Percentiles rank a stretch among this genome's conserved stretches.
Evolutionary conservation across 2,329 filamentous ascomycete genomes (phyloP).

Genomic region (Exophiala sp.): DNA sequence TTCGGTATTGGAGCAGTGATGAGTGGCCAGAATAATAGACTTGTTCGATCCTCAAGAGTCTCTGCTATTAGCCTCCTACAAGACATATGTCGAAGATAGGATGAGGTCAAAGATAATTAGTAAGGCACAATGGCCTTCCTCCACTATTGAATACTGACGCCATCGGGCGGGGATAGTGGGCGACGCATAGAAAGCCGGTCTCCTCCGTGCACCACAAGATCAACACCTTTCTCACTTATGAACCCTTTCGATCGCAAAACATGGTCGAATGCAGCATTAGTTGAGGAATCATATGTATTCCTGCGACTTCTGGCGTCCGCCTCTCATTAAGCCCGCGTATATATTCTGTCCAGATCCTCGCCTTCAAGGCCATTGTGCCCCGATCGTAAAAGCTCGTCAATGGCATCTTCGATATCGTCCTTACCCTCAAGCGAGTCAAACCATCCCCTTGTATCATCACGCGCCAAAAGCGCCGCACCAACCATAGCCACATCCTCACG

Average conservation of each 20-base stretch:
- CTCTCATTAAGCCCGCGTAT: slow-evolving; percentile 13
- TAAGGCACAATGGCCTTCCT: too few species aligned
- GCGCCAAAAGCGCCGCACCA: slow-evolving; percentile 48
- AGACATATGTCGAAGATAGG: too few species aligned
- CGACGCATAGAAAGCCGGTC: too few species aligned
- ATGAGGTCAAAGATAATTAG: too few species aligned
- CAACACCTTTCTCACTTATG: too few species aligned
- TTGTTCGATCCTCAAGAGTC: neutral
- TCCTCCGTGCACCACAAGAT: too few species aligned
- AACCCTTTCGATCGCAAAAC: too few species aligned
- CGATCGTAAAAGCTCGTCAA: slow-evolving; percentile 45
- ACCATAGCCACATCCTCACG: slow-evolving; percentile 53
- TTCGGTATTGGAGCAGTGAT: neutral
- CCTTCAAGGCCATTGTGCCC: slow-evolving; percentile 46
- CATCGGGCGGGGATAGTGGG: too few species aligned
- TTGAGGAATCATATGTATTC: neutral
- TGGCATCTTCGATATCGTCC: slow-evolving; percentile 44
- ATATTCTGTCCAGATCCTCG: slow-evolving; percentile 49
- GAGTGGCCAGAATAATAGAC: too few species aligned
- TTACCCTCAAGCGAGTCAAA: slow-evolving; percentile 53
- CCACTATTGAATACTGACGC: too few species aligned
- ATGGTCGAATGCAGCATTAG: neutral
- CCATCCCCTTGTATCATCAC: slow-evolving; percentile 50
- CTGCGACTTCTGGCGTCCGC: neutral
- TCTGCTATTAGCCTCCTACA: neutral